Evolutionary conservation across 2,329 filamentous ascomycete genomes (phyloP), one percentile per base, ranked within the genome.

Genomic region (Dactylellina parvicollis): DNA sequence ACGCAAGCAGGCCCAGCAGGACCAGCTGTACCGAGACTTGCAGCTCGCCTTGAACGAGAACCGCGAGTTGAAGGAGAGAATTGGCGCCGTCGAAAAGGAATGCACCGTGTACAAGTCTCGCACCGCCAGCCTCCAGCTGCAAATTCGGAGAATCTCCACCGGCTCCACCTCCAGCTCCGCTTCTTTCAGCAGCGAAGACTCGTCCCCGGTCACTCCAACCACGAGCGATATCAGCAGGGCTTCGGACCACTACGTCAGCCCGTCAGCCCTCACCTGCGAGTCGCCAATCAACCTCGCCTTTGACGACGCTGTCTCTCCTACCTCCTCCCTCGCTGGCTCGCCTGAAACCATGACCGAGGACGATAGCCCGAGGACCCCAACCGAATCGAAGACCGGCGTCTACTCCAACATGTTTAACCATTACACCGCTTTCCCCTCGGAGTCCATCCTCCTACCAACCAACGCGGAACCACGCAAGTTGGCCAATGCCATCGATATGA

Each of bases 1-100:
- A 82, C 90, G 92, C 71, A 96, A 96, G 85, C 87, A 72, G 22
- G 67, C 67, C 36, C 67, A 72, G 49, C 67, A 72, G 26, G 67
- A 72, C 44, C 67, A 72, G 44, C 30, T 72, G 10, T 36, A 59
- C 44, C 44, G 44, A 36, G 67, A 72, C 46, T 42, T 72, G 22
- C 59, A 72, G 40, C 30, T 38, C 42, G 67, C 67, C 32, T 30
- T 59, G 22, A 34, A 44, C 28, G 67, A 72, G 24, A 72, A 72
- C 67, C 56, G 61, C 20, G 46, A 52, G 4, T 46, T 72, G 34
- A 72, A 72, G 36, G 59, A 62, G 8, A 59, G 38, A 30, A 64
- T 72, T 16, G 54, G 42, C 30, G 50, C 24, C 14, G 54, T 72
- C 44, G 16, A 72, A 22, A 72, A 60, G 42, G 59, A 65, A 46